Evolutionary conservation across 352 stramenopile species (phyloP).

Genomic region (Nannochloropsis limnetica): DNA sequence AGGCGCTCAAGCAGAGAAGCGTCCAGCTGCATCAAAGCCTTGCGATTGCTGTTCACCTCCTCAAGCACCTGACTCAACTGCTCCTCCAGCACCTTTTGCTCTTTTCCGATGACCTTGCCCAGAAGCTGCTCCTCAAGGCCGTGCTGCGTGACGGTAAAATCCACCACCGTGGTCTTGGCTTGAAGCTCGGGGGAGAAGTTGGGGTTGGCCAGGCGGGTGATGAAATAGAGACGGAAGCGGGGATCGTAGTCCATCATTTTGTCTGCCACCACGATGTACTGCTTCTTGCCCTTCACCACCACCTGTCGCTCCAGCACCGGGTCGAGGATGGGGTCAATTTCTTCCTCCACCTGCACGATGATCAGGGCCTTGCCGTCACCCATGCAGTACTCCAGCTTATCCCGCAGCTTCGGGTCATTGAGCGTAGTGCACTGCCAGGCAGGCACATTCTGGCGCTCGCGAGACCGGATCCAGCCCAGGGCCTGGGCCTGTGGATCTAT

Average conservation of each 20-base stretch:
- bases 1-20: slow-evolving; percentile 86
- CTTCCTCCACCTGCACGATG: slow-evolving; percentile 85
- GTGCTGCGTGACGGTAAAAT: slow-evolving; percentile 96
- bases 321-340: slow-evolving; percentile 97
- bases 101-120: slow-evolving; percentile 90
- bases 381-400: slow-evolving; percentile 96
- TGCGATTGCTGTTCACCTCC: slow-evolving; percentile 96
- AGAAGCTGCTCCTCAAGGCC: slow-evolving; percentile 91
- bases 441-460: slow-evolving; percentile 81
- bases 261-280: slow-evolving; percentile 95
- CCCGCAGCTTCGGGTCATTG: slow-evolving; percentile 90
- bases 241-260: slow-evolving; percentile 98
- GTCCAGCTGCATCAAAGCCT: slow-evolving; percentile 85
- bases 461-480: slow-evolving; percentile 92
- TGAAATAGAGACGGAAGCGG: slow-evolving; percentile 96
- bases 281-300: slow-evolving; percentile 84
- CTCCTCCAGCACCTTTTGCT: slow-evolving; percentile 94
- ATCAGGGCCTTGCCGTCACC: slow-evolving; percentile 82
- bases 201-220: slow-evolving; percentile 91
- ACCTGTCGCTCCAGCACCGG: slow-evolving; percentile 93
- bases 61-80: slow-evolving; percentile 95
- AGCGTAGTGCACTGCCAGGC: slow-evolving; percentile 84
- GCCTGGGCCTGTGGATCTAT: slow-evolving; percentile 95
- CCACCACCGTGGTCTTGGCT: slow-evolving; percentile 95
- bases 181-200: slow-evolving; percentile 94